These are phyloP conservation scores for Boletus vinaceobasis DNA, from an alignment of 768 basidiomycete species.

Conservation along the genomic window DNA sequence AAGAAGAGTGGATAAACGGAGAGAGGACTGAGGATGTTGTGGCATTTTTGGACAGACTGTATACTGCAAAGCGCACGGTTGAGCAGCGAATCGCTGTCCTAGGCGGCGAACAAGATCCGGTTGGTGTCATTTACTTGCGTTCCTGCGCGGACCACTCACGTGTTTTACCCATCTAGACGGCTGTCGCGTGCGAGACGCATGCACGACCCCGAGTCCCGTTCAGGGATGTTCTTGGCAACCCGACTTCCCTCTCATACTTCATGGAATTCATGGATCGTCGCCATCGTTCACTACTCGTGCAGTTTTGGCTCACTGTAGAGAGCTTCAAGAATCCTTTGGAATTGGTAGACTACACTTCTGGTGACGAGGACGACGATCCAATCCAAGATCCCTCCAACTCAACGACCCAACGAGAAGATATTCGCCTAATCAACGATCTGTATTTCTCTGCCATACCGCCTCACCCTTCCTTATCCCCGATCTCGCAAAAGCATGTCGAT, in stretches of 20 bases:
- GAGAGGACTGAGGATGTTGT: slow-evolving; percentile 82
- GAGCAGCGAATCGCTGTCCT: slow-evolving; percentile 82
- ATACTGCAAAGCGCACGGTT: slow-evolving; percentile 82
- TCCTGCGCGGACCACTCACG: background rate
- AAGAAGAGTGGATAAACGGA: slow-evolving; percentile 86
- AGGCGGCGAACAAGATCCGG: slow-evolving; percentile 66
- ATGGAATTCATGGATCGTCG: slow-evolving; percentile 99
- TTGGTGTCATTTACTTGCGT: slow-evolving; percentile 28
- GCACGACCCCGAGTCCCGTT: slow-evolving; percentile 54
- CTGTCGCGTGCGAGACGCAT: slow-evolving; percentile 40
- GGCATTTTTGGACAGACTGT: slow-evolving; percentile 82
- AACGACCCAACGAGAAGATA: slow-evolving; percentile 77
- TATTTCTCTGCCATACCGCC: slow-evolving; percentile 70
- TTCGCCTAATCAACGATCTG: slow-evolving; percentile 81
- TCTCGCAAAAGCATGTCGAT: slow-evolving; percentile 68
- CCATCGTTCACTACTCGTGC: slow-evolving; percentile 78
- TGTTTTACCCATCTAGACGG: slow-evolving; percentile 30
- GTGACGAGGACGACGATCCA: slow-evolving; percentile 62
- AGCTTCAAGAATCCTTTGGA: slow-evolving; percentile 97
- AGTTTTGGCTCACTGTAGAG: slow-evolving; percentile 97
- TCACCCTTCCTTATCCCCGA: slow-evolving; percentile 56
- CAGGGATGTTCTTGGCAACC: slow-evolving; percentile 81
- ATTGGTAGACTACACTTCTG: slow-evolving; percentile 59
- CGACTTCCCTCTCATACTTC: slow-evolving; percentile 89
- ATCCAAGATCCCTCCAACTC: slow-evolving; percentile 55